Conservation (phyloP, 257 asterid species). For the Nyctanthes arbortristis region DNA sequence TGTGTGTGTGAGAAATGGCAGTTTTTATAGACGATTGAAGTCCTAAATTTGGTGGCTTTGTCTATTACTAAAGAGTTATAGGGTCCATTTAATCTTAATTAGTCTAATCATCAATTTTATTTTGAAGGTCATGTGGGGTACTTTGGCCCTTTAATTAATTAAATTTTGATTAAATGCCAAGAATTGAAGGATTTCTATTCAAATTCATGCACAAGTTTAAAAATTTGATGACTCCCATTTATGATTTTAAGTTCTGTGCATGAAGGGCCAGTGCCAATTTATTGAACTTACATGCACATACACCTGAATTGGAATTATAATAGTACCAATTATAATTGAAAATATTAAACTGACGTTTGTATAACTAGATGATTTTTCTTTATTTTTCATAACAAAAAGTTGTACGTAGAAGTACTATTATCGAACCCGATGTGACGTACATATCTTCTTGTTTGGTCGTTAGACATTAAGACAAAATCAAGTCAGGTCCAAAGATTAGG, state of each 20-base stretch:
- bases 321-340: background rate
- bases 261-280: no score
- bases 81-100: no score
- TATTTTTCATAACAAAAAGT: no score
- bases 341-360: no score
- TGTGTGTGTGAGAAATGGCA: background rate
- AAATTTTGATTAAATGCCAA: background rate
- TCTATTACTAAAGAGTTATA: no score
- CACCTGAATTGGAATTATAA: background rate
- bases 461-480: background rate
- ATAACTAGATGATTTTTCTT: no score
- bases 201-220: background rate
- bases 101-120: no score
- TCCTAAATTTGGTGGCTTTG: background rate
- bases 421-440: background rate
- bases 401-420: no score
- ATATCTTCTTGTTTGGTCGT: background rate
- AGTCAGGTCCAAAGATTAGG: conserved; percentile 4
- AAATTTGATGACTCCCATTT: no score
- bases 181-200: background rate
- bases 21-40: conserved; percentile 17
- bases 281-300: background rate
- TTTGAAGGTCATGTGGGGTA: no score
- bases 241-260: no score
- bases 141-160: background rate